A percentile compares a stretch with the other conserved stretches of the same genome.
phyloP scores from a whole-genome alignment of 192 early-diverging fungal genomes.

The Coemansia biformis region DNA sequence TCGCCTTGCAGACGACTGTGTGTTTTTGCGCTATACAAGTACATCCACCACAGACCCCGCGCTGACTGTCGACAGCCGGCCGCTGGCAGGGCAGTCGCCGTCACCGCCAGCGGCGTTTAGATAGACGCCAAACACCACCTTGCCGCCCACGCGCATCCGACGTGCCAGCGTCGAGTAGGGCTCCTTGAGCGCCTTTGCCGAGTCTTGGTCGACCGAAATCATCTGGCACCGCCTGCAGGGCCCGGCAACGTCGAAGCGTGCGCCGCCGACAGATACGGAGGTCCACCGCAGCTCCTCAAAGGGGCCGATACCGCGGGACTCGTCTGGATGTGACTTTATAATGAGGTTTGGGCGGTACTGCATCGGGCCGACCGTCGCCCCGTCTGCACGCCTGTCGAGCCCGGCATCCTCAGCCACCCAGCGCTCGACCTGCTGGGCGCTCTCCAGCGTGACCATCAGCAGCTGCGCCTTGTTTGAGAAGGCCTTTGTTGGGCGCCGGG shows the following conservation, averaged over 20 bases:
- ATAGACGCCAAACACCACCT: slow-evolving; percentile 49
- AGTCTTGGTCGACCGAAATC: slow-evolving; percentile 67
- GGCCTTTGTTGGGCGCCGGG: background rate
- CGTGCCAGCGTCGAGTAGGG: slow-evolving; percentile 57
- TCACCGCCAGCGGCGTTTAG: slow-evolving; percentile 5
- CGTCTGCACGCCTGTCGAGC: background rate
- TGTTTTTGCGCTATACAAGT: background rate
- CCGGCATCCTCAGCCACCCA: slow-evolving; percentile 47
- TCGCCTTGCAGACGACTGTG: background rate
- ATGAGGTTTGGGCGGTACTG: slow-evolving; percentile 70
- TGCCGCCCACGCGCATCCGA: slow-evolving; percentile 31
- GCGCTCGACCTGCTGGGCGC: slow-evolving; percentile 51
- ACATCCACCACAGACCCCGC: background rate
- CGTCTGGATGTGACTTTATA: slow-evolving; percentile 34
- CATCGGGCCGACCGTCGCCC: slow-evolving; percentile 20
- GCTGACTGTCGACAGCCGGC: background rate
- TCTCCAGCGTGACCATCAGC: slow-evolving; percentile 59
- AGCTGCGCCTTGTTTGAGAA: slow-evolving; percentile 73
- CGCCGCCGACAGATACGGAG: slow-evolving; percentile 2
- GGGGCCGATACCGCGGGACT: slow-evolving; percentile 28
- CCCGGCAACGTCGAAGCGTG: slow-evolving; percentile 39
- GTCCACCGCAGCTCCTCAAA: slow-evolving; percentile 69
- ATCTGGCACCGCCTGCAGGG: slow-evolving; percentile 70
- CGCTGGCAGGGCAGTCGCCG: no score
- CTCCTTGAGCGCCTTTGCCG: slow-evolving; percentile 54